These are phyloP conservation scores for Handroanthus guayacan DNA, from an alignment of 257 asterid genomes.

Conservation along the genomic window DNA sequence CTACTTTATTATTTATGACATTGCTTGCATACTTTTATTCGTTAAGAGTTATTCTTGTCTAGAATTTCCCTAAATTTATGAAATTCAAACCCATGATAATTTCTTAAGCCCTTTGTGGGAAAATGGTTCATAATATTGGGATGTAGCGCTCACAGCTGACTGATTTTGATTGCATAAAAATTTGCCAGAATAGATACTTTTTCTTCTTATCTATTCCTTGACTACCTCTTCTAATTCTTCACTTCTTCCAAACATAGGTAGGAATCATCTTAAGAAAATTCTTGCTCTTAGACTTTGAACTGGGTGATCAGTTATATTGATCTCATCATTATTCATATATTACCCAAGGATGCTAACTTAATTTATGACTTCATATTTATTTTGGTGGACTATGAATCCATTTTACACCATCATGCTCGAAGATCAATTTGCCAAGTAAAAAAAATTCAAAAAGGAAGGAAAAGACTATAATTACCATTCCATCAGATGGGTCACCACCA, in stretches of 20 bases:
- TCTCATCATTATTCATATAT: slow-evolving; percentile 3
- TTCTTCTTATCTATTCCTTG: slow-evolving; percentile 2
- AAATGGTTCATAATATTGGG: background rate
- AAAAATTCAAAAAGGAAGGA: background rate
- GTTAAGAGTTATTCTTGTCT: slow-evolving; percentile 19
- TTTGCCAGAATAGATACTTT: background rate
- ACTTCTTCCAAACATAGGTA: background rate
- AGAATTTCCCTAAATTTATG: slow-evolving; percentile 14
- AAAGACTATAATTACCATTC: background rate
- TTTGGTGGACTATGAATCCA: background rate
- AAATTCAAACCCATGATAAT: background rate
- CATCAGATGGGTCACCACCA: background rate
- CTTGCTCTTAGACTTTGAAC: background rate
- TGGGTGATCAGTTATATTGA: background rate
- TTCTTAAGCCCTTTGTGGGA: background rate
- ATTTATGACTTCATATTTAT: background rate
- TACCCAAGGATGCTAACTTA: background rate
- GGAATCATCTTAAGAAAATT: background rate
- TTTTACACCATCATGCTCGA: background rate
- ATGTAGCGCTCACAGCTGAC: background rate
- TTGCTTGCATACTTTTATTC: slow-evolving; percentile 6
- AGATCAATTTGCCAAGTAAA: background rate
- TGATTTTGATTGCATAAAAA: slow-evolving; percentile 1
- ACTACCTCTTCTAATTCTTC: slow-evolving; percentile 18
- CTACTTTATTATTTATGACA: slow-evolving; percentile 17